Percentiles rank a stretch among this genome's conserved stretches.
These are phyloP conservation scores for Epichloe elymi DNA, from an alignment of 2,329 filamentous ascomycete genomes.

Conservation along the genomic window DNA sequence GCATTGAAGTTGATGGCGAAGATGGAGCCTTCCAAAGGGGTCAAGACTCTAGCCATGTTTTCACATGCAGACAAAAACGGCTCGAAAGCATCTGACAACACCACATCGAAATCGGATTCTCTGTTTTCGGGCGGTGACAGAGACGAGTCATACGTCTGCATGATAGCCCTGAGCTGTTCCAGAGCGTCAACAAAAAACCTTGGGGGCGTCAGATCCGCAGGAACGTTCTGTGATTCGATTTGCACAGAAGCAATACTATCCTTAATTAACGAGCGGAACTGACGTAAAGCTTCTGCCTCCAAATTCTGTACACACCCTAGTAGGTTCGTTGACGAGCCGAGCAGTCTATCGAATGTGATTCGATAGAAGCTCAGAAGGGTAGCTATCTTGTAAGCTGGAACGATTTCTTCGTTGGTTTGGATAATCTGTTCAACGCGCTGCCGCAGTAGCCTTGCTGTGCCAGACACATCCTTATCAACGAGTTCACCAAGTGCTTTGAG, in stretches of 20 bases:
- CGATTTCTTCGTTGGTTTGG: constrained; percentile 81
- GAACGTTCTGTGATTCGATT: constrained; percentile 53
- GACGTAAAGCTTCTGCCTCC: constrained; percentile 63
- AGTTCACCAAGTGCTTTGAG: constrained; percentile 71
- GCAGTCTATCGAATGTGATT: constrained; percentile 67
- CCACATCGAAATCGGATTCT: constrained; percentile 58
- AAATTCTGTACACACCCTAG: constrained; percentile 55
- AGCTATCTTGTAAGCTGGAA: constrained; percentile 77
- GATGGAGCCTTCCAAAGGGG: constrained; percentile 47
- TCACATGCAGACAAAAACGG: constrained; percentile 71
- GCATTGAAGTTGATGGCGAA: constrained; percentile 63
- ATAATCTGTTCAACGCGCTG: constrained; percentile 87
- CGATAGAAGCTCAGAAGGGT: constrained; percentile 86
- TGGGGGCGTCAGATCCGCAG: constrained; percentile 63
- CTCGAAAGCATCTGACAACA: constrained; percentile 69
- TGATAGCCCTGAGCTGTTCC: constrained; percentile 61
- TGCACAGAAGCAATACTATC: constrained; percentile 69
- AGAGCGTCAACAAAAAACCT: constrained; percentile 77
- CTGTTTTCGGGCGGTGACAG: constrained; percentile 45
- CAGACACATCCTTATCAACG: constrained; percentile 72
- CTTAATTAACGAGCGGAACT: constrained; percentile 70
- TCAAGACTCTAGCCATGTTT: constrained; percentile 49
- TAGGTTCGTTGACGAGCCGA: constrained; percentile 56
- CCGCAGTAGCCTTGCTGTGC: constrained; percentile 70
- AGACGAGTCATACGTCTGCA: constrained; percentile 80